Evolutionary conservation across 805 yeast genomes (phyloP).

Genomic region (Starmerella potacharoeniae): DNA sequence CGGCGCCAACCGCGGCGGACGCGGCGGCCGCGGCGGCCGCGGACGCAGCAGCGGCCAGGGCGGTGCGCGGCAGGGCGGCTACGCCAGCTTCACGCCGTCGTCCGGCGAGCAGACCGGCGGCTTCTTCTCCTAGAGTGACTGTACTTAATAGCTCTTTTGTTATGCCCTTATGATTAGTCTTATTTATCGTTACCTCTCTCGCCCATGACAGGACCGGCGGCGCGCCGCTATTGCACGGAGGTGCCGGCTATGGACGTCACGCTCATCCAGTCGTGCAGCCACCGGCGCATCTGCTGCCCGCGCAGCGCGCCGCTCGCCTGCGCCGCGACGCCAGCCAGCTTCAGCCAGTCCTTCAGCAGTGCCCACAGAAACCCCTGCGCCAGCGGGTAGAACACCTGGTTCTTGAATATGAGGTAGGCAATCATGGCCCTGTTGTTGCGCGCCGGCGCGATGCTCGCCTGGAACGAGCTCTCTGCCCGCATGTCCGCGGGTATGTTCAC

Average conservation of each 20-base stretch:
- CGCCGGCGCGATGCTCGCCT: slow-evolving; percentile 27
- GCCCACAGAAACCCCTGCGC: slow-evolving; percentile 31
- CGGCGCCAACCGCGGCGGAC: not conserved
- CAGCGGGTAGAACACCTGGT: slow-evolving; percentile 29
- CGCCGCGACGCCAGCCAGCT: slow-evolving; percentile 12
- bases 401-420: slow-evolving; percentile 24
- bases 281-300: slow-evolving; percentile 12
- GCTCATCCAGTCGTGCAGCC: slow-evolving; percentile 14
- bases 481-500: slow-evolving; percentile 20
- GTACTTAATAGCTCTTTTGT: not conserved
- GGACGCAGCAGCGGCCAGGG: slow-evolving; percentile 9
- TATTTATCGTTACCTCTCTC: not conserved
- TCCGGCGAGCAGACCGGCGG: not conserved
- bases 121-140: not conserved
- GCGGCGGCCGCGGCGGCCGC: slow-evolving; percentile 8
- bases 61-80: not conserved
- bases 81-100: not conserved
- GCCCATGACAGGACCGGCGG: not conserved
- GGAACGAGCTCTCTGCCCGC: slow-evolving; percentile 27
- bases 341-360: slow-evolving; percentile 21
- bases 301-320: slow-evolving; percentile 12
- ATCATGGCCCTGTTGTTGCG: slow-evolving; percentile 23
- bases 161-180: not conserved
- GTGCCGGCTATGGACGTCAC: not conserved
- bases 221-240: not conserved